phyloP scores from a whole-genome alignment of 108 stramenopile species.

The Cyclotella kingstonii region DNA sequence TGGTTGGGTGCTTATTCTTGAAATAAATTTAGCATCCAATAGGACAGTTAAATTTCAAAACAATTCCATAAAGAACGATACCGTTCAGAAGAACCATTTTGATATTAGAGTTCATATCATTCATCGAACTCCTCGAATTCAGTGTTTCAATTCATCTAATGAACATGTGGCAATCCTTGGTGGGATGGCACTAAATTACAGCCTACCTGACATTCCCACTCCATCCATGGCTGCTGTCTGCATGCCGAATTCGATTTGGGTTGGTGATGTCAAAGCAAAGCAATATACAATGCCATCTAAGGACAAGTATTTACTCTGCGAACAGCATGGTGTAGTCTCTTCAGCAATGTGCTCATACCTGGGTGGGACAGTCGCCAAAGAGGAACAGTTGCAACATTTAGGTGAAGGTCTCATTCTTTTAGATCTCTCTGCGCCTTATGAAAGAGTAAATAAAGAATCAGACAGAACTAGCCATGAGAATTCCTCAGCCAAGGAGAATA shows the following conservation, averaged over 20 bases:
- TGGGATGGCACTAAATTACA: slow-evolving; percentile 42
- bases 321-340: slow-evolving; percentile 17
- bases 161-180: slow-evolving; percentile 29
- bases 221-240: slow-evolving; percentile 16
- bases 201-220: slow-evolving; percentile 38
- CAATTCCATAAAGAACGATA: background rate
- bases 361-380: background rate
- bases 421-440: background rate
- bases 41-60: background rate
- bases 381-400: slow-evolving; percentile 4
- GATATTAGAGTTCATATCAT: slow-evolving; percentile 20
- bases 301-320: slow-evolving; percentile 31
- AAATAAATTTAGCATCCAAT: slow-evolving; percentile 3
- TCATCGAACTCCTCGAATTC: slow-evolving; percentile 38
- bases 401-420: slow-evolving; percentile 27
- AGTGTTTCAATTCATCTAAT: slow-evolving; percentile 42
- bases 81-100: background rate
- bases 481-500: background rate
- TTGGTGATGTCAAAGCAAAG: slow-evolving; percentile 34
- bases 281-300: slow-evolving; percentile 42
- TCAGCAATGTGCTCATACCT: background rate
- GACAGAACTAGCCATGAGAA: background rate
- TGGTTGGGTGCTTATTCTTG: slow-evolving; percentile 37
- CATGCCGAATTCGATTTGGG: slow-evolving; percentile 23
- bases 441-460: background rate